phyloP scores from a whole-genome alignment of 2,329 filamentous ascomycete genomes.

The Pseudocercospora crystallina region DNA sequence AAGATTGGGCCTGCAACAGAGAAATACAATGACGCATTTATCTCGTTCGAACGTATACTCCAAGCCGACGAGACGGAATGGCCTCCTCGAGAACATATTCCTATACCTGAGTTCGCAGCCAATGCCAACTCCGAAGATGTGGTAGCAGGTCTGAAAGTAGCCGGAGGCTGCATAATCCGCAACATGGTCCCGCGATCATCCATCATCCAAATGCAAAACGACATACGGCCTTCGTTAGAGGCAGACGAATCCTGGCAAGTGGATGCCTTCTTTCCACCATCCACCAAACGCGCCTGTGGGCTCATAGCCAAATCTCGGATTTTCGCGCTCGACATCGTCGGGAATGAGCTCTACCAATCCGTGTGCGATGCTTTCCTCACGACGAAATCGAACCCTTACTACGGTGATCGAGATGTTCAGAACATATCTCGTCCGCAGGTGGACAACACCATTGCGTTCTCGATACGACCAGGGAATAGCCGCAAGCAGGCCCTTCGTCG shows the following conservation, averaged over 20 bases:
- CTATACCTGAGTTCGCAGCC: background rate
- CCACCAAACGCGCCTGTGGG: constrained; percentile 11
- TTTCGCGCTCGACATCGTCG: constrained; percentile 12
- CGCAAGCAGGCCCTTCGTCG: constrained; percentile 4
- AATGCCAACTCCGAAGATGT: constrained; percentile 1
- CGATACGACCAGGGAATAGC: constrained; percentile 3
- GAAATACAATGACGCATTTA: constrained; percentile 1
- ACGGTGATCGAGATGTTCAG: constrained; percentile 10
- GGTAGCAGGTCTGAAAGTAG: constrained; percentile 3
- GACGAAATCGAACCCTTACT: constrained; percentile 8
- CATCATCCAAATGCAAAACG: constrained; percentile 3
- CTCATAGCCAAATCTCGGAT: constrained; percentile 12
- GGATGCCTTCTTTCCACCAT: constrained; percentile 17
- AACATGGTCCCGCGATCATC: background rate
- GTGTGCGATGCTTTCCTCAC: constrained; percentile 14
- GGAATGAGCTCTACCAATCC: constrained; percentile 9
- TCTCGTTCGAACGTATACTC: constrained; percentile 1
- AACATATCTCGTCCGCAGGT: constrained; percentile 7
- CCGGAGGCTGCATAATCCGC: constrained; percentile 4
- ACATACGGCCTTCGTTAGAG: constrained; percentile 2
- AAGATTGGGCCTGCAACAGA: background rate
- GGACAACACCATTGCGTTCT: constrained; percentile 8
- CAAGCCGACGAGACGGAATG: constrained; percentile 4
- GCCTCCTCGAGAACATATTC: background rate
- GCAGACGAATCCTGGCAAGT: constrained; percentile 2